Percentiles rank a stretch among this genome's conserved stretches.
These are phyloP conservation scores for Dioscorea cayenensis DNA, from an alignment of 116 monocot species.

Conservation along the genomic window DNA sequence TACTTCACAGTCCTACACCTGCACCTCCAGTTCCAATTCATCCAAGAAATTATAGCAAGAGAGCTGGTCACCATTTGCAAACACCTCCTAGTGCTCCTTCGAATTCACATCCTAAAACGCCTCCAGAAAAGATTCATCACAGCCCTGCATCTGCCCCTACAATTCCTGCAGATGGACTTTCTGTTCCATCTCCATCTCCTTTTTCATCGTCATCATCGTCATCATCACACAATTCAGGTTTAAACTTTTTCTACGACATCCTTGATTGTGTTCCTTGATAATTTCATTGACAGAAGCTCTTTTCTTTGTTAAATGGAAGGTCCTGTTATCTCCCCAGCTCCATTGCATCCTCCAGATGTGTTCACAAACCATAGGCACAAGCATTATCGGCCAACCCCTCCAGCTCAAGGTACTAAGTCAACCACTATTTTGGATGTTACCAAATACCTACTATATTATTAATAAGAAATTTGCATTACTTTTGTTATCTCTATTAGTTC, in stretches of 20 bases:
- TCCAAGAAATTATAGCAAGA: background rate
- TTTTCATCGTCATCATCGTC: slow-evolving; percentile 19
- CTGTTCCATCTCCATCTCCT: slow-evolving; percentile 19
- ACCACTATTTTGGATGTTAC: background rate
- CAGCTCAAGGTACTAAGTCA: slow-evolving; percentile 29
- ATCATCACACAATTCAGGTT: slow-evolving; percentile 37
- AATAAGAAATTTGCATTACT: background rate
- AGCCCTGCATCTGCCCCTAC: slow-evolving; percentile 14
- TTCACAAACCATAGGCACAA: slow-evolving; percentile 8
- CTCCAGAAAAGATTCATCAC: slow-evolving; percentile 6
- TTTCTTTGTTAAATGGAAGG: slow-evolving; percentile 17
- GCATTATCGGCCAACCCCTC: slow-evolving; percentile 22
- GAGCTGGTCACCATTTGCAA: background rate
- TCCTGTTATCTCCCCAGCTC: slow-evolving; percentile 20
- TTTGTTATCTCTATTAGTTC: slow-evolving; percentile 1
- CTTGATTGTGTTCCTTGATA: background rate
- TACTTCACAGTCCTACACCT: slow-evolving; percentile 4
- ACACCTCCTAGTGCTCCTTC: slow-evolving; percentile 14
- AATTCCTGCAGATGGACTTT: background rate
- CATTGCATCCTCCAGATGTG: slow-evolving; percentile 14
- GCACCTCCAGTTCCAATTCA: background rate
- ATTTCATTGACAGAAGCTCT: background rate
- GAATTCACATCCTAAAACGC: slow-evolving; percentile 14
- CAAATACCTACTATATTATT: background rate
- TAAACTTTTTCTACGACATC: slow-evolving; percentile 2